Base-by-base conservation (phyloP, 305 asterid genomes). In the Ruellia speciosa region DNA sequence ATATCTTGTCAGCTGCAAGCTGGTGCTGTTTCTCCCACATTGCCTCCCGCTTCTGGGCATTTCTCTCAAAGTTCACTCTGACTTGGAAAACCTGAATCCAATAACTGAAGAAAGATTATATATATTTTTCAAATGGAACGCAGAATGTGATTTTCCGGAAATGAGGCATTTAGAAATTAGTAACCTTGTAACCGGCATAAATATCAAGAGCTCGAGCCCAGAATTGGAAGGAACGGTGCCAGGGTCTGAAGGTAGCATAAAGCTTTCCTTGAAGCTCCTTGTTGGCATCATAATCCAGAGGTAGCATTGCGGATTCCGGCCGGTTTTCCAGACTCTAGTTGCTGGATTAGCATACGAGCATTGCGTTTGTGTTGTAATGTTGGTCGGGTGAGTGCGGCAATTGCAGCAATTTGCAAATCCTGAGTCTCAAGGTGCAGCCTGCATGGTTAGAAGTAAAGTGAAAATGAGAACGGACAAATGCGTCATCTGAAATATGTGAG, bases 131-230 rank as follows among this genome's bases (percentile, higher is more conserved):
- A n/a, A n/a, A n/a, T n/a, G n/a, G n/a, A n/a, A n/a, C n/a, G n/a
- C n/a, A n/a, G n/a, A 20, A 31, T 6, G 18, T 17, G 24, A 12
- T 20, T 18, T 41, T 61, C 49, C 17, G 17, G 5, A 45, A 54
- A 52, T 11, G 9, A 12, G 24, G n/a, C 37, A 56, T 11, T 9
- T 11, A 28, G 18, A 48, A 19, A 50, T 9, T 49, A 54, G 46
- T 18, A 40, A 90, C 99, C 86, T 92, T 92, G 80, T 92, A 92
- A 43, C 99, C 99, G 56, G 97, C 72, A 56, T 92, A 92, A 70
- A 92, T 86, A 74, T 92, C 86, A 31, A 73, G 85, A 40, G 95
- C 90, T 16, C 95, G 87, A 69, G 69, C 85, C 99, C 99, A 92
- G 85, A 92, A 88, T 47, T 86, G 96, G 56, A 81, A 84, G 14